Percentiles rank a stretch among this genome's conserved stretches.
These are phyloP conservation scores for Naganishia cerealis DNA, from an alignment of 1,284 basidiomycete genomes.

Conservation along the genomic window DNA sequence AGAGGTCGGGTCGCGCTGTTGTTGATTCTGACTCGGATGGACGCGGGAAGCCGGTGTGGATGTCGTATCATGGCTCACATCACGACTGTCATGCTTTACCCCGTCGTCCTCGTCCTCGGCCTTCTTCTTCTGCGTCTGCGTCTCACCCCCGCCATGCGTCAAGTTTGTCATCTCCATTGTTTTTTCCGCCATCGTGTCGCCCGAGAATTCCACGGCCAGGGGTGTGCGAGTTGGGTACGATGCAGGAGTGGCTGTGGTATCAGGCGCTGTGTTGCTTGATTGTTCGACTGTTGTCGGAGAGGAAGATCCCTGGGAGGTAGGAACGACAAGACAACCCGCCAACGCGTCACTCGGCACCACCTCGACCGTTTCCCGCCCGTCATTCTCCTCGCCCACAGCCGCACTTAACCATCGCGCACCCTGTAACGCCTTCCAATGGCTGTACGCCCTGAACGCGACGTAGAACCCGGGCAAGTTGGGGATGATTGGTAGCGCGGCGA, in stretches of 20 bases:
- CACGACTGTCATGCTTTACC: constrained; percentile 9
- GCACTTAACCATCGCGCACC: constrained; percentile 50
- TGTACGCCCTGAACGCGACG: constrained; percentile 57
- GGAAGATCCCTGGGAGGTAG: neutral
- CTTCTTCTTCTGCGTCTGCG: neutral
- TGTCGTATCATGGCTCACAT: constrained; percentile 25
- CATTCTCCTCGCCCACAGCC: constrained; percentile 36
- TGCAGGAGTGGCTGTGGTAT: constrained; percentile 35
- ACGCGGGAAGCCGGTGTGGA: constrained; percentile 13
- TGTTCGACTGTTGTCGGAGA: neutral
- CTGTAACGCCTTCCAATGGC: constrained; percentile 54
- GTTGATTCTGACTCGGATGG: constrained; percentile 22
- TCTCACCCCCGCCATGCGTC: neutral
- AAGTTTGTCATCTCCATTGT: constrained; percentile 11
- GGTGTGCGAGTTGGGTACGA: constrained; percentile 11
- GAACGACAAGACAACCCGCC: constrained; percentile 5
- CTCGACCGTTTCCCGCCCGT: constrained; percentile 13
- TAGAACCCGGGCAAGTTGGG: constrained; percentile 58
- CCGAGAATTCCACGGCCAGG: neutral
- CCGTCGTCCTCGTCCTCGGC: neutral
- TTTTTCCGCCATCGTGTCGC: constrained; percentile 3
- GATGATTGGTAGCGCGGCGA: constrained; percentile 56
- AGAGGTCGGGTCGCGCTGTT: neutral
- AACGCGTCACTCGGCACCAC: constrained; percentile 17
- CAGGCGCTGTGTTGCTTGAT: constrained; percentile 39